phyloP scores from a whole-genome alignment of 441 rosid genomes.

The Gossypium gossypioides region DNA sequence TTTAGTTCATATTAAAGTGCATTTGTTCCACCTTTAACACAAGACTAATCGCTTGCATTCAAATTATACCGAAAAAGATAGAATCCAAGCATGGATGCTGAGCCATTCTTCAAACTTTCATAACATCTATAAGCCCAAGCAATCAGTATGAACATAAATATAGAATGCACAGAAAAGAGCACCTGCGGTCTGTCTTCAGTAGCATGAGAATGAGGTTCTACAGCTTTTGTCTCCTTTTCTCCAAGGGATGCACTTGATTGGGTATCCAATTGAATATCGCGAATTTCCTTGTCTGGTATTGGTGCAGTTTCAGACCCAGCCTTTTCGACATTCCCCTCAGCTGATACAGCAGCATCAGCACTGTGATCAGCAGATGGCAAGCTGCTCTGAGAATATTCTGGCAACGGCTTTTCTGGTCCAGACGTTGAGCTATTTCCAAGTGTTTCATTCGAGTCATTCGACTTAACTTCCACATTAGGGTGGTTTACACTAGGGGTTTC shows the following conservation, averaged over 20 bases:
- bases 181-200: constrained; percentile 33
- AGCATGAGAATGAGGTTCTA: constrained; percentile 8
- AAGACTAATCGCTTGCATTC: not conserved
- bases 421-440: constrained; percentile 27
- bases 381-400: constrained; percentile 19
- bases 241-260: constrained; percentile 22
- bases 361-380: constrained; percentile 22
- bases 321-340: constrained; percentile 21
- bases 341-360: constrained; percentile 21
- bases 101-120: not conserved
- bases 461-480: constrained; percentile 23
- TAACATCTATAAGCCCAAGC: not conserved
- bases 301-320: constrained; percentile 26
- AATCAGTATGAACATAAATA: not conserved
- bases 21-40: not conserved
- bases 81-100: not conserved
- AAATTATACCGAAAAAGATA: not conserved
- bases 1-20: not conserved
- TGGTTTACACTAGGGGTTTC: constrained; percentile 23
- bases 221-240: constrained; percentile 22
- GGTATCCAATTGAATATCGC: constrained; percentile 16
- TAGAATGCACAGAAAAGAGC: not conserved
- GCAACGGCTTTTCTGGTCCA: constrained; percentile 26
- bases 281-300: constrained; percentile 30
- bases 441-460: constrained; percentile 28